A percentile compares a stretch with the other conserved stretches of the same genome.
phyloP scores from a whole-genome alignment of 768 basidiomycete species.

The Trametopsis cervina region DNA sequence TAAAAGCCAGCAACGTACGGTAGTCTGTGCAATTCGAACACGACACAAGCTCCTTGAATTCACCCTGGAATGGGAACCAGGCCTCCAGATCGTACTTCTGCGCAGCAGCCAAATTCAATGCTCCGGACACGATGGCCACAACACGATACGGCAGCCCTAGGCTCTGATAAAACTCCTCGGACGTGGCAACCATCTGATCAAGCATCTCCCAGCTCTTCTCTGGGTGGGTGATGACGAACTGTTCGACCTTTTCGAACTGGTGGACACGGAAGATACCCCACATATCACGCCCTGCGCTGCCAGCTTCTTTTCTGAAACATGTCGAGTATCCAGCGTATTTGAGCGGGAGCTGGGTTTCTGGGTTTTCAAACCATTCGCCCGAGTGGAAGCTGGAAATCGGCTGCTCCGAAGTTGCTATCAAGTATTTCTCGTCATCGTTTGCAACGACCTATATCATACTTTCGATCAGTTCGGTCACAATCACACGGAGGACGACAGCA shows the following conservation, averaged over 20 bases:
- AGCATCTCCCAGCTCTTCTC: constrained; percentile 94
- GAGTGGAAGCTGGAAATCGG: constrained; percentile 94
- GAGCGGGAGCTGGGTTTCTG: constrained; percentile 87
- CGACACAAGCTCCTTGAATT: constrained; percentile 95
- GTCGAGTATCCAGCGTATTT: constrained; percentile 87
- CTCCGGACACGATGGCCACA: constrained; percentile 93
- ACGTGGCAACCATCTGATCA: constrained; percentile 82
- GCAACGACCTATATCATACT: constrained; percentile 62
- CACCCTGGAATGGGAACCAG: constrained; percentile 98
- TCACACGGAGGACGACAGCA: not conserved
- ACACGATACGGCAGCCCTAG: constrained; percentile 88
- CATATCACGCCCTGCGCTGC: constrained; percentile 94
- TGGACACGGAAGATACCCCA: constrained; percentile 99
- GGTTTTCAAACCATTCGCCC: constrained; percentile 97
- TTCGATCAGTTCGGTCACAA: too few relatives aligned
- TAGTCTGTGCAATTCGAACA: constrained; percentile 99
- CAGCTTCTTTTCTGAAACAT: constrained; percentile 99
- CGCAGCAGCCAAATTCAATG: constrained; percentile 92
- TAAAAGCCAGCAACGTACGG: constrained; percentile 50
- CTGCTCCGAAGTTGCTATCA: constrained; percentile 98
- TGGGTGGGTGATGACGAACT: constrained; percentile 93
- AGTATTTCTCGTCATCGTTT: constrained; percentile 92
- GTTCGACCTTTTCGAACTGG: constrained; percentile 98
- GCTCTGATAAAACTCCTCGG: constrained; percentile 95
- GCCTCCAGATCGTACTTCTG: constrained; percentile 98